phyloP scores from a whole-genome alignment of 2,329 filamentous ascomycete genomes.

The Aspergillus sp. region DNA sequence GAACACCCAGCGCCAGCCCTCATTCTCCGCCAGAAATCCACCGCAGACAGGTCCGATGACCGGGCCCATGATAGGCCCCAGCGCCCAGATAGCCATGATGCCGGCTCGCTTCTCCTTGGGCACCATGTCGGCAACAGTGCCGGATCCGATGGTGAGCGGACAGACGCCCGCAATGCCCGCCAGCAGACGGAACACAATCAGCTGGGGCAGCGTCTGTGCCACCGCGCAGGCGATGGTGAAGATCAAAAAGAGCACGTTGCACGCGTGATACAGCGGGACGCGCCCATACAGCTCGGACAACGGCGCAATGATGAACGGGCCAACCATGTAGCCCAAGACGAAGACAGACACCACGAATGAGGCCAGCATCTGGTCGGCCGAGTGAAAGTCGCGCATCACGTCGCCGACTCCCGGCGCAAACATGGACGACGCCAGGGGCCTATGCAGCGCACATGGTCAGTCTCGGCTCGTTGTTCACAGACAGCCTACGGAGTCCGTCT shows the following conservation, averaged over 20 bases:
- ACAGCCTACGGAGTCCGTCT: background rate
- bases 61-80: slow-evolving; percentile 46
- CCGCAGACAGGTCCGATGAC: slow-evolving; percentile 36
- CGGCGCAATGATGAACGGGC: slow-evolving; percentile 58
- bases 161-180: slow-evolving; percentile 62
- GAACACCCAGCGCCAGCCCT: slow-evolving; percentile 42
- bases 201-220: slow-evolving; percentile 51
- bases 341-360: slow-evolving; percentile 56
- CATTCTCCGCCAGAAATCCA: slow-evolving; percentile 31
- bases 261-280: slow-evolving; percentile 53
- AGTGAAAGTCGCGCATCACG: slow-evolving; percentile 15
- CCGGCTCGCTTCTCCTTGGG: slow-evolving; percentile 55
- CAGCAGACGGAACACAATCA: slow-evolving; percentile 63
- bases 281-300: slow-evolving; percentile 66
- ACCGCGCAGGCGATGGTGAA: slow-evolving; percentile 67
- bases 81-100: slow-evolving; percentile 54
- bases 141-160: slow-evolving; percentile 64
- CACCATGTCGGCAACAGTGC: slow-evolving; percentile 66
- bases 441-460: background rate
- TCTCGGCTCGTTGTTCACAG: background rate
- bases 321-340: slow-evolving; percentile 57
- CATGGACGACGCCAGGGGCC: slow-evolving; percentile 26
- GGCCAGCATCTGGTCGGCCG: slow-evolving; percentile 11
- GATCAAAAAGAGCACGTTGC: slow-evolving; percentile 60
- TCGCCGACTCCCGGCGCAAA: slow-evolving; percentile 37